These are phyloP conservation scores for Hanseniaspora occidentalis DNA, from an alignment of 805 yeast genomes.

Conservation along the genomic window DNA sequence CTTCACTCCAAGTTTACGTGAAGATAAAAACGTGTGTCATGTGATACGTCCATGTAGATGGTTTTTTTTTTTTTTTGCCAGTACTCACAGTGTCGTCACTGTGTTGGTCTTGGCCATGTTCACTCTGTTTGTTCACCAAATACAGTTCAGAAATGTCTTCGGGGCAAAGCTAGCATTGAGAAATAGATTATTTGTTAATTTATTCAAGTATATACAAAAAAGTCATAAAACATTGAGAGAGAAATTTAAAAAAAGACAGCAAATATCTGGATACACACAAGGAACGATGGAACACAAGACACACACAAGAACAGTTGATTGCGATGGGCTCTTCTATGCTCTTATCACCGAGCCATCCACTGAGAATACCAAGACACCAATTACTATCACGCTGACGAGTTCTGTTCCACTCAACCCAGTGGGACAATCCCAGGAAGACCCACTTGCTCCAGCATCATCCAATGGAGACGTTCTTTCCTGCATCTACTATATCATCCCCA, in stretches of 20 bases:
- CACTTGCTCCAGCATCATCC: background rate
- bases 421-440: background rate
- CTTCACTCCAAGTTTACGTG: no score
- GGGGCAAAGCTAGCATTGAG: no score
- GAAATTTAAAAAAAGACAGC: background rate
- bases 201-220: background rate
- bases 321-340: conserved; percentile 1
- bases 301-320: conserved; percentile 1
- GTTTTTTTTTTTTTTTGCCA: background rate
- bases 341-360: conserved; percentile 2
- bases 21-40: background rate
- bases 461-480: background rate
- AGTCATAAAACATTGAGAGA: background rate
- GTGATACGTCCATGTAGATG: background rate
- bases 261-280: background rate
- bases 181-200: no score
- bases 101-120: no score
- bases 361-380: background rate
- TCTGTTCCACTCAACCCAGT: background rate
- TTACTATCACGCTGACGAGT: conserved; percentile 2
- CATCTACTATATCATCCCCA: conserved; percentile 5
- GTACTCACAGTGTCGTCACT: no score
- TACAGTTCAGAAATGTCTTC: no score
- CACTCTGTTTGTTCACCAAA: no score
- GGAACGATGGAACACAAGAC: background rate